Conservation (phyloP, 495 filamentous ascomycete species). For the Tuber borchii region DNA sequence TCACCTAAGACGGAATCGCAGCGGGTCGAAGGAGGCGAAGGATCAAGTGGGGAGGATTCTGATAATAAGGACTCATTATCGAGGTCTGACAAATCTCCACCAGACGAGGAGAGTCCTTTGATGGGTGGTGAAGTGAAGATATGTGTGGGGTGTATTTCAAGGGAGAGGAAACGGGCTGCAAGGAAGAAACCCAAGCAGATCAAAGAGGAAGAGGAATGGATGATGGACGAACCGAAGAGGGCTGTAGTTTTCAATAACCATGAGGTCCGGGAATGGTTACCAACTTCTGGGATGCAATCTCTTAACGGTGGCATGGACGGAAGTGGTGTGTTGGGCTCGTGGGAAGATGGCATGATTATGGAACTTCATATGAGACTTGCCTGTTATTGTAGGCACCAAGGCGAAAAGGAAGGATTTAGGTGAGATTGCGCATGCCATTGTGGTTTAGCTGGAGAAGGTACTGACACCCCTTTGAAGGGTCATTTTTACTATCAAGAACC, state of each 20-base stretch:
- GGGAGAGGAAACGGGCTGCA: slow-evolving; percentile 78
- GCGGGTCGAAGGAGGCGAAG: slow-evolving; percentile 22
- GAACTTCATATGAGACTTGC: slow-evolving; percentile 90
- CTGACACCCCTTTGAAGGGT: slow-evolving; percentile 49
- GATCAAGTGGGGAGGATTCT: slow-evolving; percentile 39
- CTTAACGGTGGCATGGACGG: slow-evolving; percentile 16
- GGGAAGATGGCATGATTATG: slow-evolving; percentile 57
- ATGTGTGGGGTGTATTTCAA: slow-evolving; percentile 71
- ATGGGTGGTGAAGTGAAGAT: slow-evolving; percentile 86
- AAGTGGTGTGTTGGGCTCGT: slow-evolving; percentile 40
- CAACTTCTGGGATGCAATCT: slow-evolving; percentile 36
- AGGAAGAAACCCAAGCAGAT: slow-evolving; percentile 84
- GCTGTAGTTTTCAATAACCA: slow-evolving; percentile 89
- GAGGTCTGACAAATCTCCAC: slow-evolving; percentile 37
- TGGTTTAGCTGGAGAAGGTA: slow-evolving; percentile 6
- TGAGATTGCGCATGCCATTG: slow-evolving; percentile 39
- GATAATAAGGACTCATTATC: slow-evolving; percentile 35
- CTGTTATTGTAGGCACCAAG: slow-evolving; percentile 91
- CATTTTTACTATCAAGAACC: slow-evolving; percentile 87
- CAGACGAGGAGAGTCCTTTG: slow-evolving; percentile 61
- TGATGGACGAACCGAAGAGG: slow-evolving; percentile 65
- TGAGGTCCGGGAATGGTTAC: slow-evolving; percentile 82
- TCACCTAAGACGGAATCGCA: slow-evolving; percentile 39
- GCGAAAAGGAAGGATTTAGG: slow-evolving; percentile 84
- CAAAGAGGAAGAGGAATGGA: slow-evolving; percentile 77